Conservation (phyloP, 1,284 basidiomycete species). For the Ustilago lituana region DNA sequence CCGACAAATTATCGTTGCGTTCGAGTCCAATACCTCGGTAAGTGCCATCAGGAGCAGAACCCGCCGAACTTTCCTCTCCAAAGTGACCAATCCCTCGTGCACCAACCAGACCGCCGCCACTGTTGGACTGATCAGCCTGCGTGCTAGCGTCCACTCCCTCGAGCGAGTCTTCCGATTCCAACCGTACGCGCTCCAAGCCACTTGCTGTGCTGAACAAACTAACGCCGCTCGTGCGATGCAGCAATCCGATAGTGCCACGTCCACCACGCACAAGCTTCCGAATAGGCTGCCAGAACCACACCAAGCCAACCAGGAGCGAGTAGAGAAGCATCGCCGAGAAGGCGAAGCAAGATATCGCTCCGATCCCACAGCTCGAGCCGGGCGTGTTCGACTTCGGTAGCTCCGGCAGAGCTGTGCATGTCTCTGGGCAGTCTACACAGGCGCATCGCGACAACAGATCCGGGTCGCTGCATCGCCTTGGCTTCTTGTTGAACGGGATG, state of each 20-base stretch:
- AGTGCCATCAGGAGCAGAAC: constrained; percentile 74
- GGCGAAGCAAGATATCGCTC: constrained; percentile 77
- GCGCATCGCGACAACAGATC: constrained; percentile 84
- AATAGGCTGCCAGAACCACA: constrained; percentile 71
- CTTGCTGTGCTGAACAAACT: constrained; percentile 59
- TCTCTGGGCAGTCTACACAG: constrained; percentile 89
- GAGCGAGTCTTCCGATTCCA: constrained; percentile 51
- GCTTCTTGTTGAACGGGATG: constrained; percentile 62
- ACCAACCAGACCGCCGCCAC: constrained; percentile 26
- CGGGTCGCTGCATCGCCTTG: constrained; percentile 78
- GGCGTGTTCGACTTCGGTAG: constrained; percentile 72
- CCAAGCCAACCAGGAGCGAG: constrained; percentile 75
- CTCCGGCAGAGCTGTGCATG: constrained; percentile 82
- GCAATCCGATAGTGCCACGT: constrained; percentile 37
- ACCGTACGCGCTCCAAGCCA: constrained; percentile 62
- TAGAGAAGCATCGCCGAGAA: constrained; percentile 84
- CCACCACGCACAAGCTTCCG: constrained; percentile 8
- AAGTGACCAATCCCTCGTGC: constrained; percentile 47
- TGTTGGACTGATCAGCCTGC: constrained; percentile 1
- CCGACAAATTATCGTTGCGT: constrained; percentile 44
- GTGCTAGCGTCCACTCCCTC: constrained; percentile 13
- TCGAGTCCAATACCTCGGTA: constrained; percentile 64
- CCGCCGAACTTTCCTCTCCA: constrained; percentile 71
- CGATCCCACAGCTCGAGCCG: constrained; percentile 32
- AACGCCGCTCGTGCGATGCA: constrained; percentile 52